Conservation (phyloP, 768 basidiomycete genomes). For the Trametes coccinea region DNA sequence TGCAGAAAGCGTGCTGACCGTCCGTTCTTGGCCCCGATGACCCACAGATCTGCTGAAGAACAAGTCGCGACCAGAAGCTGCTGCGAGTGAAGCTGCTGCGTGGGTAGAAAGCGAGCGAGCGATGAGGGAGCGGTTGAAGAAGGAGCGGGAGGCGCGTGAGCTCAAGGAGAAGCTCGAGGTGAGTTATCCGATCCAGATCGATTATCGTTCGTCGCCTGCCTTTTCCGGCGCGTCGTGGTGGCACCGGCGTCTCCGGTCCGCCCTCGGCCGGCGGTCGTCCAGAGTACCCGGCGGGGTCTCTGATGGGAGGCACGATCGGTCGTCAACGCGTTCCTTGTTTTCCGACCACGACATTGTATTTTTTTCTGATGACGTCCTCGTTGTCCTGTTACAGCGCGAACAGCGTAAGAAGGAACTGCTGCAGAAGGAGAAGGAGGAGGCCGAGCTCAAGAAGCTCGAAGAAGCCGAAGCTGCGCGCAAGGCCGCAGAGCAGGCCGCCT, state of each 20-base stretch:
- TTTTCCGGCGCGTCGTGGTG: slow-evolving; percentile 1
- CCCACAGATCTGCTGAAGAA: slow-evolving; percentile 72
- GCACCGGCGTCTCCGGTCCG: neutral
- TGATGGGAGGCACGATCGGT: neutral
- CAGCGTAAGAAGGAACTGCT: slow-evolving; percentile 44
- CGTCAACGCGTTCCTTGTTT: slow-evolving; percentile 8
- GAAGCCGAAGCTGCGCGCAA: slow-evolving; percentile 45
- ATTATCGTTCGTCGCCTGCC: slow-evolving; percentile 26
- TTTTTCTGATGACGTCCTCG: slow-evolving; percentile 5
- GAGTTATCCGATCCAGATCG: slow-evolving; percentile 35
- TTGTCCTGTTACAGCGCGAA: slow-evolving; percentile 37
- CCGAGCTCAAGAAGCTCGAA: slow-evolving; percentile 67
- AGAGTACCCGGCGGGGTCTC: neutral
- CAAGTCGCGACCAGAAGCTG: slow-evolving; percentile 79
- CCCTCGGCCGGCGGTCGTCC: neutral
- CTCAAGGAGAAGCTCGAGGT: slow-evolving; percentile 67
- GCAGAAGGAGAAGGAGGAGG: slow-evolving; percentile 57
- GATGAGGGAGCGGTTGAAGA: slow-evolving; percentile 69
- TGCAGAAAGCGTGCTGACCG: slow-evolving; percentile 31
- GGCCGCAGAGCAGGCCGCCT: slow-evolving; percentile 24
- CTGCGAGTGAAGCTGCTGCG: slow-evolving; percentile 60
- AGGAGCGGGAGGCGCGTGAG: slow-evolving; percentile 74
- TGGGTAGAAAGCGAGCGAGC: slow-evolving; percentile 80
- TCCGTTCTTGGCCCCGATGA: neutral
- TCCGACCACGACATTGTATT: neutral